phyloP scores from a whole-genome alignment of 768 basidiomycete species.

The Mycena pura region DNA sequence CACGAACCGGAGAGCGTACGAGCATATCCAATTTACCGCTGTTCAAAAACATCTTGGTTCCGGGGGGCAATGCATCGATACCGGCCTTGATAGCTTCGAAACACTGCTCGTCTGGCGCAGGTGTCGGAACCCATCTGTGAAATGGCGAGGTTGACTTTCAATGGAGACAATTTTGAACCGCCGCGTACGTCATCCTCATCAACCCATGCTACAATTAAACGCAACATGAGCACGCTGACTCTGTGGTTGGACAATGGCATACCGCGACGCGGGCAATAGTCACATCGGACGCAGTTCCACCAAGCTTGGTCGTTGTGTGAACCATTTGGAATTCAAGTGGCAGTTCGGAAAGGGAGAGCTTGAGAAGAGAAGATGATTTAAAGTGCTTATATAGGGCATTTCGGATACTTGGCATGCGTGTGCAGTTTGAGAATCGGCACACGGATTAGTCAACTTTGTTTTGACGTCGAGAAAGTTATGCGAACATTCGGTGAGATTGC shows the following conservation, averaged over 20 bases:
- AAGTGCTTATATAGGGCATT: not conserved
- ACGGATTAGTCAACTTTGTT: too few relatives aligned
- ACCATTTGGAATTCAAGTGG: constrained; percentile 14
- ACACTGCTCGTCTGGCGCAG: constrained; percentile 60
- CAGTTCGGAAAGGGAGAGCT: not conserved
- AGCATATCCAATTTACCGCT: constrained; percentile 42
- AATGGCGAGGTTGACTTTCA: not conserved
- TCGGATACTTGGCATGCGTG: too few relatives aligned
- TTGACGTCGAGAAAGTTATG: too few relatives aligned
- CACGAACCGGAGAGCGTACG: not conserved
- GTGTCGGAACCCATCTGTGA: constrained; percentile 49
- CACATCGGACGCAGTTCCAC: constrained; percentile 44
- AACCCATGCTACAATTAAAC: constrained; percentile 51
- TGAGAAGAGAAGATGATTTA: not conserved
- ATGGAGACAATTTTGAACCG: not conserved
- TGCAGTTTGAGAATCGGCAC: too few relatives aligned
- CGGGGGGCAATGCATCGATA: constrained; percentile 47
- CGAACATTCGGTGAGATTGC: too few relatives aligned
- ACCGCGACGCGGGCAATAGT: constrained; percentile 49
- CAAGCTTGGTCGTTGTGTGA: constrained; percentile 39
- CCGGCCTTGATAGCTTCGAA: constrained; percentile 67
- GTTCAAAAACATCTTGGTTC: constrained; percentile 57
- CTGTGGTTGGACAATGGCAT: not conserved
- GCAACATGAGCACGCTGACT: not conserved
- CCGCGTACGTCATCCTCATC: constrained; percentile 61